phyloP scores from a whole-genome alignment of 2,329 filamentous ascomycete species.

The Endoconidiophora laricicola region DNA sequence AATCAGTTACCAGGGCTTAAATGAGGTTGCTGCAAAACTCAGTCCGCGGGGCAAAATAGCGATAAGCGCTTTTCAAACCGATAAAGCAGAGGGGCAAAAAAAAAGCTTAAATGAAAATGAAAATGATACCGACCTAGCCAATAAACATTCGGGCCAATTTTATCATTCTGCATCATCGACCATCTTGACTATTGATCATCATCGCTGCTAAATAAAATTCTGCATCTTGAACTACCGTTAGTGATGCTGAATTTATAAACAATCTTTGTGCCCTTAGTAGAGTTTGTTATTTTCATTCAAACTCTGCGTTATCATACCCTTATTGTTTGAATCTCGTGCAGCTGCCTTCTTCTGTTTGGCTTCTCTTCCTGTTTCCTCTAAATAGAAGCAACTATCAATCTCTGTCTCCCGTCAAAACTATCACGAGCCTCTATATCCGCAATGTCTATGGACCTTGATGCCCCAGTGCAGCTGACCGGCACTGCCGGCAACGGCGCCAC shows the following conservation, averaged over 20 bases:
- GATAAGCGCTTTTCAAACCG: constrained; percentile 11
- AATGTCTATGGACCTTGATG: constrained; percentile 29
- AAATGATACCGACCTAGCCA: background rate
- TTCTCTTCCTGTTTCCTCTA: background rate
- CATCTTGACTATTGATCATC: background rate
- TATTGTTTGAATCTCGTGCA: background rate
- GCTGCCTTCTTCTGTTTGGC: background rate
- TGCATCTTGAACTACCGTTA: background rate
- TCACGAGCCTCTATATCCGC: background rate
- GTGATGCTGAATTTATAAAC: background rate
- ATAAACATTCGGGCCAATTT: constrained; percentile 1
- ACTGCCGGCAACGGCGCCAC: constrained; percentile 21
- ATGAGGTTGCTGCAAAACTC: background rate
- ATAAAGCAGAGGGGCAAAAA: constrained; percentile 11
- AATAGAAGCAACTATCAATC: background rate
- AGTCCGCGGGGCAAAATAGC: constrained; percentile 8
- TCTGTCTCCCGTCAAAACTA: background rate
- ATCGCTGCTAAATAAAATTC: background rate
- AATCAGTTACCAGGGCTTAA: too few species aligned
- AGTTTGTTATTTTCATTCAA: background rate
- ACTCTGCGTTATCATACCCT: background rate
- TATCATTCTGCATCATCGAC: constrained; percentile 12
- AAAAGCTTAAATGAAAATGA: background rate
- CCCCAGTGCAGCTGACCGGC: constrained; percentile 24
- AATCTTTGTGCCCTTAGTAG: background rate